phyloP scores from a whole-genome alignment of 352 stramenopile genomes.

The Phytophthora idaei region DNA sequence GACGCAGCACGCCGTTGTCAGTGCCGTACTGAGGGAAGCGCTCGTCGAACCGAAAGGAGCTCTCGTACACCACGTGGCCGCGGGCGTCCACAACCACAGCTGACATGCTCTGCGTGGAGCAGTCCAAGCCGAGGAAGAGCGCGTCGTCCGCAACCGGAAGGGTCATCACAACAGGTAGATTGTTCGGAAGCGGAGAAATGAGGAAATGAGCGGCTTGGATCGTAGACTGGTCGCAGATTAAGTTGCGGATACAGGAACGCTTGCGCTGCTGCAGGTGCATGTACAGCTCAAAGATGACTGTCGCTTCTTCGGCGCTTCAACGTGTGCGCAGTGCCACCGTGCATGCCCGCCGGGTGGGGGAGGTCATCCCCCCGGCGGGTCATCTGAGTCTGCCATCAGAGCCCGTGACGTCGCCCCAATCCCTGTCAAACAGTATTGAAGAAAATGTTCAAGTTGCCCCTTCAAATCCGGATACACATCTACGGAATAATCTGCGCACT shows the following conservation, averaged over 20 bases:
- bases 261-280: conserved; percentile 9
- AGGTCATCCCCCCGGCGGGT: conserved; percentile 18
- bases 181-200: conserved; percentile 12
- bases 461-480: neutral
- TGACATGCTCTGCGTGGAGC: conserved; percentile 88
- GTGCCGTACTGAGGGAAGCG: conserved; percentile 68
- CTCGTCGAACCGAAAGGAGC: conserved; percentile 75
- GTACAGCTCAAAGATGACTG: conserved; percentile 18
- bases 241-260: conserved; percentile 1
- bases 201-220: conserved; percentile 17
- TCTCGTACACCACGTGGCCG: conserved; percentile 53
- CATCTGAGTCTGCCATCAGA: conserved; percentile 8
- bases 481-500: neutral
- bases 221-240: neutral
- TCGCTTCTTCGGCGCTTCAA: conserved; percentile 12
- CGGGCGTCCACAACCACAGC: conserved; percentile 58
- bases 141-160: conserved; percentile 18
- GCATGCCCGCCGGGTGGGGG: too few relatives aligned
- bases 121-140: conserved; percentile 77
- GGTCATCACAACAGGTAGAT: conserved; percentile 6
- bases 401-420: conserved; percentile 9
- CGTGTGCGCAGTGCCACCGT: neutral
- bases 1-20: conserved; percentile 69
- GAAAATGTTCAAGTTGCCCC: conserved; percentile 4
- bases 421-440: conserved; percentile 15